Conservation (phyloP, 179 eudicot genomes). For the Silene noctiflora region DNA sequence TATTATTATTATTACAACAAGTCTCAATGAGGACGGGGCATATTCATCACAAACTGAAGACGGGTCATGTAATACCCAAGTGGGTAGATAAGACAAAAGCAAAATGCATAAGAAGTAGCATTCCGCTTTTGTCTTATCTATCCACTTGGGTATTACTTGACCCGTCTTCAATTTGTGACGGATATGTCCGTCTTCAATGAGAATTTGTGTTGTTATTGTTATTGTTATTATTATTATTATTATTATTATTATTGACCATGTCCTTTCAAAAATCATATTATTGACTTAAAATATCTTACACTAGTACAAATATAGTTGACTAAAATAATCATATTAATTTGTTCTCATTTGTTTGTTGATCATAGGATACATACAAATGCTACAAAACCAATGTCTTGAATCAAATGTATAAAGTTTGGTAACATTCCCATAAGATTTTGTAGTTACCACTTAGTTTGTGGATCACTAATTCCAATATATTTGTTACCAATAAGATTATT, state of each 20-base stretch:
- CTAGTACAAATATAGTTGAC: neutral
- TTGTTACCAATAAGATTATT: neutral
- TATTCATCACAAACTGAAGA: too few species aligned
- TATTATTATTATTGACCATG: neutral
- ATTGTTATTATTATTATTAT: too few species aligned
- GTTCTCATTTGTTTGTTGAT: neutral
- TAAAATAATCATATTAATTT: neutral
- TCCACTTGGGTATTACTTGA: too few species aligned
- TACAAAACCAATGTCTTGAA: conserved; percentile 17
- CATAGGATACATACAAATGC: neutral
- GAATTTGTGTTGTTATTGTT: too few species aligned
- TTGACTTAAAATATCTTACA: neutral
- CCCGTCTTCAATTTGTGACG: too few species aligned
- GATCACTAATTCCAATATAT: neutral
- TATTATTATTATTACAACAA: too few species aligned
- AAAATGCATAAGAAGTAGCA: too few species aligned
- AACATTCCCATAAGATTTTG: conserved; percentile 11
- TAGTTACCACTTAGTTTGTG: neutral
- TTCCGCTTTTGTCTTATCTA: too few species aligned
- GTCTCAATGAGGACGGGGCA: too few species aligned
- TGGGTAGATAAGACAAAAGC: too few species aligned
- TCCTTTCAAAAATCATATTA: neutral
- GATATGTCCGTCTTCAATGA: too few species aligned
- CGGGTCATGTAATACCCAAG: too few species aligned
- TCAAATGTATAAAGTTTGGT: neutral